Percentiles rank a stretch among this genome's conserved stretches.
phyloP scores from a whole-genome alignment of 78 protist genomes.

The Thecamonas trahens region DNA sequence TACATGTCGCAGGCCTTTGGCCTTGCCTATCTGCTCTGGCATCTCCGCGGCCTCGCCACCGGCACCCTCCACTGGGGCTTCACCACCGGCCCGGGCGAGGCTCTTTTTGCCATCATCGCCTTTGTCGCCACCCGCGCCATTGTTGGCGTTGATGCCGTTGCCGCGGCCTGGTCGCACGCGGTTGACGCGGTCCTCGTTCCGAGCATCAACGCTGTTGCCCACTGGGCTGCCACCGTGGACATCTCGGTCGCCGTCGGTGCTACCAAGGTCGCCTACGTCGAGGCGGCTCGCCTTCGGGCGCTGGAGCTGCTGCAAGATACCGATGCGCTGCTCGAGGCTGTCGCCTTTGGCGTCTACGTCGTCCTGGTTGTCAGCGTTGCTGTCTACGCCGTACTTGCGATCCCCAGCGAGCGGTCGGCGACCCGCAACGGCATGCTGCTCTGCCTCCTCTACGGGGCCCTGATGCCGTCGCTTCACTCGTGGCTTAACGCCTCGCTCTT shows the following conservation, averaged over 20 bases:
- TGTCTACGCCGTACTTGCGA: not conserved
- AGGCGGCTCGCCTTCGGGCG: no score
- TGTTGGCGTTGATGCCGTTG: slow-evolving; percentile 1
- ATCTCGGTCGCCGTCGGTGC: no score
- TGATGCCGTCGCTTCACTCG: slow-evolving; percentile 6
- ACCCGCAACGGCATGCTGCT: not conserved
- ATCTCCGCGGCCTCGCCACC: not conserved
- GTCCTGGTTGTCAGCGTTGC: not conserved
- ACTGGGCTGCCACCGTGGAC: no score
- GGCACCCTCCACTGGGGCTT: not conserved
- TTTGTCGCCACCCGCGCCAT: not conserved
- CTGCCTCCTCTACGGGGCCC: not conserved
- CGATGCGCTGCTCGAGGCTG: no score
- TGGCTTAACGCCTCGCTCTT: not conserved
- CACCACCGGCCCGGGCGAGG: slow-evolving; percentile 27
- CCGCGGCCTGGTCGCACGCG: not conserved
- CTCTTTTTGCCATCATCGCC: slow-evolving; percentile 7
- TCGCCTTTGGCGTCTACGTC: not conserved
- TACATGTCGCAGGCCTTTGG: slow-evolving; percentile 11
- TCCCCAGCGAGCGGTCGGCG: not conserved
- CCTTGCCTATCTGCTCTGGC: slow-evolving; percentile 6
- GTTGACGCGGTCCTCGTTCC: not conserved
- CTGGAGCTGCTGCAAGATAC: no score
- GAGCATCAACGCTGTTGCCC: not conserved
- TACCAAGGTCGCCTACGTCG: no score